Percentiles rank a stretch among this genome's conserved stretches.
Conservation (phyloP, 257 asterid species). For the Oldenlandia corymbosa region DNA sequence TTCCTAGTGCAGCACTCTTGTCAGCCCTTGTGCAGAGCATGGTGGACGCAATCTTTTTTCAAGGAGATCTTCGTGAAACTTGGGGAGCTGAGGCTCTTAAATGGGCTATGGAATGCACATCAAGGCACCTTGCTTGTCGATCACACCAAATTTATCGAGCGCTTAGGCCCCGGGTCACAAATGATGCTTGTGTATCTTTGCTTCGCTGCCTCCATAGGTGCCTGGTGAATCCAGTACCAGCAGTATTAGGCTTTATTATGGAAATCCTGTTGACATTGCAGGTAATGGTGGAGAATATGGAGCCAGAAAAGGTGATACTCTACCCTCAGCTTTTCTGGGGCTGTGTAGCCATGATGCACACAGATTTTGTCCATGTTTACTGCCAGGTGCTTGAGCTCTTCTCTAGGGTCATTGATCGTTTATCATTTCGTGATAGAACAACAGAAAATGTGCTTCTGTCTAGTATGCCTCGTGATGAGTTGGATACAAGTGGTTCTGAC, state of each 20-base stretch:
- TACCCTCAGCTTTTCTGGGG: slow-evolving; percentile 99
- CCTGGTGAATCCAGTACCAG: slow-evolving; percentile 84
- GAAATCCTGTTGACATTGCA: slow-evolving; percentile 89
- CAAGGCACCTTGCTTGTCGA: slow-evolving; percentile 97
- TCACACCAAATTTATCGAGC: slow-evolving; percentile 99
- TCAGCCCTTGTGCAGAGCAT: slow-evolving; percentile 98
- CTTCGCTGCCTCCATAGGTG: slow-evolving; percentile 96
- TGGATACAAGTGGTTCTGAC: slow-evolving; percentile 50
- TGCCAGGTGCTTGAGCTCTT: slow-evolving; percentile 98
- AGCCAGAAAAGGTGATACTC: slow-evolving; percentile 90
- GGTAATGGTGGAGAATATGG: slow-evolving; percentile 99
- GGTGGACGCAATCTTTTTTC: slow-evolving; percentile 98
- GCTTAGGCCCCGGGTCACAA: slow-evolving; percentile 79
- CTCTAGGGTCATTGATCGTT: slow-evolving; percentile 82
- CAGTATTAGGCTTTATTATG: slow-evolving; percentile 93
- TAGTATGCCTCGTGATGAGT: slow-evolving; percentile 94
- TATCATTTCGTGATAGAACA: slow-evolving; percentile 90
- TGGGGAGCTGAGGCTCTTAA: slow-evolving; percentile 98
- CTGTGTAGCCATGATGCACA: slow-evolving; percentile 99
- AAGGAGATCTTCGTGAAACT: slow-evolving; percentile 99
- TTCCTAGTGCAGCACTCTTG: slow-evolving; percentile 93
- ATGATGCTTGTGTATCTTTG: slow-evolving; percentile 91
- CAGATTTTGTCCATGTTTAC: slow-evolving; percentile 90
- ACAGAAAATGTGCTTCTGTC: slow-evolving; percentile 98
- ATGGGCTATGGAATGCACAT: slow-evolving; percentile 99